Base-by-base conservation (phyloP, 83 land plant species). In the Diphasiastrum complanatum region DNA sequence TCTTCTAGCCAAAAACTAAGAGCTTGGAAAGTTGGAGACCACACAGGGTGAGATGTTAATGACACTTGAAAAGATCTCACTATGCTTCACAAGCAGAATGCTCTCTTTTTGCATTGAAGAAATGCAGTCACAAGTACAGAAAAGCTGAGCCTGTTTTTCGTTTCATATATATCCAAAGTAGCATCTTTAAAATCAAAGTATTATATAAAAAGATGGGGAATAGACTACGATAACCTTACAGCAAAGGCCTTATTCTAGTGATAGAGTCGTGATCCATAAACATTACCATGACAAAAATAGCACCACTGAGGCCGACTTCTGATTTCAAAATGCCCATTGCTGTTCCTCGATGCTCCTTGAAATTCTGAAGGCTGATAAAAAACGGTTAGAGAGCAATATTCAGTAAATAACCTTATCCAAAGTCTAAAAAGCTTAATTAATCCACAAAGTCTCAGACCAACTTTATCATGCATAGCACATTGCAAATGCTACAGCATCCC, bases 261-360 rank as follows among this genome's bases (percentile, higher is more conserved):
- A 37, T 14, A 49, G 6, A 12, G n/a, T 16, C 51, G n/a, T n/a
- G n/a, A n/a, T n/a, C n/a, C n/a, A n/a, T n/a, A n/a, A n/a, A n/a
- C n/a, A n/a, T 37, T 74, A 78, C 78, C 72, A 53, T 74, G 50
- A 78, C 78, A 74, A 78, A 78, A 34, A 78, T 74, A 41, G 81
- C 81, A 40, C 74, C 78, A 68, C 78, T 74, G 37, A 78, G 40
- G n/a, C 81, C 81, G 31, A 74, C 28, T 51, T 74, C 69, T 14
- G 81, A 72, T 55, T 78, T 78, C 40, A 78, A 63, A 18, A 78
- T 63, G 11, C 78, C 81, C 69, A 74, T 64, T 8, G 66, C 78
- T 5, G 81, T 74, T 33, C 81, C 81, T 31, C 68, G 67, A 32
- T 64, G 61, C 28, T 69, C 69, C 31, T 50, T 40, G 49, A 73